phyloP scores from a whole-genome alignment of 2,329 filamentous ascomycete genomes.

The Colletotrichum sojae region DNA sequence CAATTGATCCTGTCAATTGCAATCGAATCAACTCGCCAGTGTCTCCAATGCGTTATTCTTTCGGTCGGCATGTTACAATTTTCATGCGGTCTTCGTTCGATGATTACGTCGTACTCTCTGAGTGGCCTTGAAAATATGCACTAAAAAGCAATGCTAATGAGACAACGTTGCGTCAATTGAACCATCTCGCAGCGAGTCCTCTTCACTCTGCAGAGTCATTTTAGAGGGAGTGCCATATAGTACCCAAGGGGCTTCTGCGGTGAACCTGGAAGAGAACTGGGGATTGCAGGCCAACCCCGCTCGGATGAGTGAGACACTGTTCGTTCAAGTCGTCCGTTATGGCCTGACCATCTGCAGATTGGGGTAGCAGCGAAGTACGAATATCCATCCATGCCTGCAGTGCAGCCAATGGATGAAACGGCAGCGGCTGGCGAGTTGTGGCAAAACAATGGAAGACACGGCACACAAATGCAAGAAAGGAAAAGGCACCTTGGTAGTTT shows the following conservation, averaged over 20 bases:
- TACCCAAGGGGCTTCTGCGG: background rate
- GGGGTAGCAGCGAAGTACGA: slow-evolving; percentile 29
- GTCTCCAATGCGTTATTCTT: too few species aligned
- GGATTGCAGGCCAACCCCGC: slow-evolving; percentile 31
- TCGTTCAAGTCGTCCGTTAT: slow-evolving; percentile 20
- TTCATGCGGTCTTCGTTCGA: too few species aligned
- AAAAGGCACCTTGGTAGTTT: background rate
- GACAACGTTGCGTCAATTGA: too few species aligned
- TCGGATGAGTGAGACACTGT: slow-evolving; percentile 34
- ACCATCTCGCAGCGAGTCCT: too few species aligned
- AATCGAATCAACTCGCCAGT: background rate
- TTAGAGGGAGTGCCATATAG: background rate
- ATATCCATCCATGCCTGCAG: slow-evolving; percentile 28
- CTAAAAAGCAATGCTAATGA: too few species aligned
- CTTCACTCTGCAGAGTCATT: background rate
- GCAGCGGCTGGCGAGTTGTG: background rate
- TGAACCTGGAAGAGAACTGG: slow-evolving; percentile 11
- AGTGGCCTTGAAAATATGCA: too few species aligned
- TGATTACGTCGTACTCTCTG: too few species aligned
- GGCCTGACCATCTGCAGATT: slow-evolving; percentile 40
- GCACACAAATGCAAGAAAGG: background rate
- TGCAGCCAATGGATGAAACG: slow-evolving; percentile 8
- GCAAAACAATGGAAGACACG: background rate
- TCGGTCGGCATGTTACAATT: too few species aligned
- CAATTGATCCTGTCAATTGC: too few species aligned